These are phyloP conservation scores for Venturia nashicola DNA, from an alignment of 2,329 filamentous ascomycete species.

Conservation along the genomic window DNA sequence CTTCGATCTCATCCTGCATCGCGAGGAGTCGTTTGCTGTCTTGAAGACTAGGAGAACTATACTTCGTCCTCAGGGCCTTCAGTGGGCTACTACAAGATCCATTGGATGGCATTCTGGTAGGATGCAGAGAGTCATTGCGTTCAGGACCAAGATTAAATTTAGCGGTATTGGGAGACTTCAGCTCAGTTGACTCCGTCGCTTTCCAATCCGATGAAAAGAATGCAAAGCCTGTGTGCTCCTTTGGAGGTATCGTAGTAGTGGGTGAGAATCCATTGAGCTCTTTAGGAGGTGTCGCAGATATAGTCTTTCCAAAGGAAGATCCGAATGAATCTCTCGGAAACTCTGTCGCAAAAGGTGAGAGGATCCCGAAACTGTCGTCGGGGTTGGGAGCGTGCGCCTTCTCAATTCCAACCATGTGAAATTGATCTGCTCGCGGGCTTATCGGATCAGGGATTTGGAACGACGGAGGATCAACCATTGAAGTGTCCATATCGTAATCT, in stretches of 20 bases:
- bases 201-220: constrained; percentile 1
- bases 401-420: constrained; percentile 21
- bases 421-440: constrained; percentile 29
- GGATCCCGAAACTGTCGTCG: constrained; percentile 24
- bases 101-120: background rate
- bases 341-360: constrained; percentile 29
- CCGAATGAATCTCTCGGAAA: constrained; percentile 22
- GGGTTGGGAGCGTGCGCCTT: constrained; percentile 16
- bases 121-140: background rate
- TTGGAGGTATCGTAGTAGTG: background rate
- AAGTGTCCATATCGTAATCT: constrained; percentile 13
- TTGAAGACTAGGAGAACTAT: constrained; percentile 26
- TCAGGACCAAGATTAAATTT: background rate
- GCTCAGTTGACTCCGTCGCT: background rate
- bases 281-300: background rate
- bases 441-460: constrained; percentile 11
- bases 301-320: background rate
- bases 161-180: constrained; percentile 4
- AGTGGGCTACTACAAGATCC: background rate
- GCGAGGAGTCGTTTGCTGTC: constrained; percentile 26
- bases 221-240: background rate
- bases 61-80: constrained; percentile 21
- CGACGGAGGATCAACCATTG: constrained; percentile 10
- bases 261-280: background rate
- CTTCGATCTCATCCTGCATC: constrained; percentile 27